Evolutionary conservation across 805 yeast genomes (phyloP).

Genomic region (Torulaspora delbrueckii): DNA sequence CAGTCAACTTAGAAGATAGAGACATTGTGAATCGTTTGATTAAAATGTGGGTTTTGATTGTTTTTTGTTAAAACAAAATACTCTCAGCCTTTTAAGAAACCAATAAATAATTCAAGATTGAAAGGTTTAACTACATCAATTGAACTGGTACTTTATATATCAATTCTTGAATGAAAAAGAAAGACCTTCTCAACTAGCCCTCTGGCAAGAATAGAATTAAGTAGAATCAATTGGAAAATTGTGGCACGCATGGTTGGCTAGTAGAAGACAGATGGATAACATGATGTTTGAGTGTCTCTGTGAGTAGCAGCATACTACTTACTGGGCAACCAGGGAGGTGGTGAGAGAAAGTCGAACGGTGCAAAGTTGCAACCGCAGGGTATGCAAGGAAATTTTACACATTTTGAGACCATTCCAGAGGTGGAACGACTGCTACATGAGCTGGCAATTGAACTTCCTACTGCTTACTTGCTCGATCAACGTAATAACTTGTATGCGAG

Average conservation of each 20-base stretch:
- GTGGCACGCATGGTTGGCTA: background rate
- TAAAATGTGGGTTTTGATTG: constrained; percentile 6
- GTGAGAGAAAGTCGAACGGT: background rate
- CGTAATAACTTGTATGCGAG: background rate
- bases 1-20: constrained; percentile 86
- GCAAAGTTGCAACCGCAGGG: background rate
- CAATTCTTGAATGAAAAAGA: constrained; percentile 7
- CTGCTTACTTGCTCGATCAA: background rate
- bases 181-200: background rate
- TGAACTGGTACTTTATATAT: constrained; percentile 7
- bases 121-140: background rate
- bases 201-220: constrained; percentile 2
- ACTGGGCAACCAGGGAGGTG: background rate
- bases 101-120: background rate
- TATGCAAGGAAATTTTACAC: background rate
- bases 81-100: constrained; percentile 4
- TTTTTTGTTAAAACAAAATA: constrained; percentile 8
- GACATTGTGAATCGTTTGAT: constrained; percentile 55
- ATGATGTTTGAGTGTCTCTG: constrained; percentile 8
- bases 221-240: constrained; percentile 4
- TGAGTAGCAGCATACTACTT: background rate
- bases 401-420: background rate
- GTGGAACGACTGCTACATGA: background rate
- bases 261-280: constrained; percentile 4
- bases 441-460: too few relatives aligned